Base-by-base conservation (phyloP, 768 basidiomycete genomes). In the Lactarius hengduanensis region DNA sequence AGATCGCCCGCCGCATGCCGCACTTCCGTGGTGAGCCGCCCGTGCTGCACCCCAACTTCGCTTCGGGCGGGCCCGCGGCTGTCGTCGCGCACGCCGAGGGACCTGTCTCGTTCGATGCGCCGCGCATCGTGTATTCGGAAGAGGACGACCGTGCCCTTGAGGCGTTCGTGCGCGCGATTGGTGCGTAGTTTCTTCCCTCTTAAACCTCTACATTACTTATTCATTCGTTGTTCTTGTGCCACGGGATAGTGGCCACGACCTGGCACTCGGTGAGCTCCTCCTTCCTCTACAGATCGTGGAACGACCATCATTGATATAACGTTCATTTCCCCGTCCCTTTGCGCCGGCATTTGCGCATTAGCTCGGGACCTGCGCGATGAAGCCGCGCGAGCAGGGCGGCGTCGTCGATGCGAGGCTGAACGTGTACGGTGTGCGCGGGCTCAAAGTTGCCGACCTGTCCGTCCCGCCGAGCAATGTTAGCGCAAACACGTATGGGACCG, bases 341-440 rank as follows among this genome's bases (percentile, higher is more conserved):
- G 55, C 28, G 2, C 1, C 53, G 26, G 9, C 11, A 9, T 61
- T 50, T 30, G 61, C 32, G 45, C 3, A n/a, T 50, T 63, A 87
- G 85, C 77, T 86, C 15, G 86, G 87, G 45, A 89, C 87, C 0
- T 88, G 86, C 64, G 82, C 86, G 0, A 89, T 89, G 87, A 87
- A 87, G 71, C 80, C 85, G 2, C 80, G 81, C 20, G 78, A 83
- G 18, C 62, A 80, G 45, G 82, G 81, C 3, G 88, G 87, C 18
- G 88, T 89, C 5, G 85, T 90, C 8, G 86, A 90, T 70, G 61
- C 81, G 36, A 76, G 76, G 22, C 75, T 90, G 47, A 85, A 85
- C 65, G 86, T 90, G 15, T 88, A 89, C 66, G 86, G 86, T 0
- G 79, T 84, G 1, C 68, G 77, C 69, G 80, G 80, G 34, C 76